Percentiles rank a stretch among this genome's conserved stretches.
Conservation (phyloP, 2,329 filamentous ascomycete genomes). For the Botrytis elliptica region DNA sequence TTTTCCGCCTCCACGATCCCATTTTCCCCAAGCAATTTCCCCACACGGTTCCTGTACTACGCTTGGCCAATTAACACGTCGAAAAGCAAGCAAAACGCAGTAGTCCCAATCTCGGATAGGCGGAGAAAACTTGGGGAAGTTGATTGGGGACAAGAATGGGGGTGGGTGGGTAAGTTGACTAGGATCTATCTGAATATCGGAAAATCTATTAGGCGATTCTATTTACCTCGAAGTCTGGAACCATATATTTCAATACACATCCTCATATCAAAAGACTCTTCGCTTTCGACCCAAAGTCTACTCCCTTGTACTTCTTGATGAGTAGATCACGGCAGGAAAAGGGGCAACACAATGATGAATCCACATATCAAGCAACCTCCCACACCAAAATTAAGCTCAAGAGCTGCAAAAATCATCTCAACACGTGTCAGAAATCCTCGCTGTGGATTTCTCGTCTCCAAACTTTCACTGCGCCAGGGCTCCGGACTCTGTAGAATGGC, state of each 20-base stretch:
- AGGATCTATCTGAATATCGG: neutral
- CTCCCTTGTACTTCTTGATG: neutral
- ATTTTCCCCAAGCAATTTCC: constrained; percentile 12
- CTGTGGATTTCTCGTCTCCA: constrained; percentile 18
- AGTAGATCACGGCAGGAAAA: neutral
- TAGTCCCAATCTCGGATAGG: constrained; percentile 6
- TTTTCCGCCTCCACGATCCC: constrained; percentile 10
- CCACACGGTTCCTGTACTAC: constrained; percentile 10
- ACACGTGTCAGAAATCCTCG: constrained; percentile 17
- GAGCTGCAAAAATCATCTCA: constrained; percentile 10
- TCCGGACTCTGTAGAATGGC: constrained; percentile 6
- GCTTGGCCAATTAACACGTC: constrained; percentile 14
- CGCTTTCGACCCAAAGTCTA: neutral
- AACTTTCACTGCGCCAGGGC: constrained; percentile 12
- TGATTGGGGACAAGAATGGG: constrained; percentile 16
- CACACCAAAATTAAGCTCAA: neutral
- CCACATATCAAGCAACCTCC: neutral
- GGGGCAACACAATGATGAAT: constrained; percentile 10
- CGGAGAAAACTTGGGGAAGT: constrained; percentile 1
- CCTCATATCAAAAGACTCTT: neutral
- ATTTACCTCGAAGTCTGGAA: neutral
- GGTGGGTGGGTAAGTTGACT: neutral
- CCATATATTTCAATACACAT: neutral
- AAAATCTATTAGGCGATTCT: constrained; percentile 15
- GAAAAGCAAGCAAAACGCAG: neutral